These are phyloP conservation scores for Chlorella variabilis DNA, from an alignment of 163 green algal species.

Conservation along the genomic window DNA sequence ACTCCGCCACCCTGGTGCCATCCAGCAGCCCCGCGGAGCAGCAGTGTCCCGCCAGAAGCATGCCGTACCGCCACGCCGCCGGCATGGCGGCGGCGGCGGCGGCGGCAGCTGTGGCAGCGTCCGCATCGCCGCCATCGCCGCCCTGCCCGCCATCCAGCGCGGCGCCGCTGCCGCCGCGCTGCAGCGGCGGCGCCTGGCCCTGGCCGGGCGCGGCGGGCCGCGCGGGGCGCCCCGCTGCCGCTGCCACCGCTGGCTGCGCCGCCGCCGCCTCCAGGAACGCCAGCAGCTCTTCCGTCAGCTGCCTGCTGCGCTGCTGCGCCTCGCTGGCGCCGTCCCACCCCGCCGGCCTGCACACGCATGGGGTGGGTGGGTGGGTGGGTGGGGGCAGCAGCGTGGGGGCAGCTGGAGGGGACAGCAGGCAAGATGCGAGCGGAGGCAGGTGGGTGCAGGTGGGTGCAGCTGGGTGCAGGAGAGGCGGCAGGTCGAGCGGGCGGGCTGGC, in stretches of 20 bases:
- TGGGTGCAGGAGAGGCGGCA: background rate
- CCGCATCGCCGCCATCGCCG: background rate
- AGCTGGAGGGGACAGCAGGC: no score
- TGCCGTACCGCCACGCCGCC: background rate
- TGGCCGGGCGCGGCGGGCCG: no score
- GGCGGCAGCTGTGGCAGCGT: background rate
- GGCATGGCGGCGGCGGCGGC: background rate
- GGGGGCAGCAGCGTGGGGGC: no score
- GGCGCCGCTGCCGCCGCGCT: background rate
- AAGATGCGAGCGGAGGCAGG: no score
- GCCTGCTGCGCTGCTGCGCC: conserved; percentile 25
- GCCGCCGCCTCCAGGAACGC: conserved; percentile 11
- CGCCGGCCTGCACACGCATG: background rate
- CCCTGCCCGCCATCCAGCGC: no score
- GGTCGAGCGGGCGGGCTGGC: background rate
- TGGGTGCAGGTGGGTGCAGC: no score
- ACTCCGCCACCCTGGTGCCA: background rate
- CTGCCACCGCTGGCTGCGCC: background rate
- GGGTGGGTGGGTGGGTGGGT: background rate
- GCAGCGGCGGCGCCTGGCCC: background rate
- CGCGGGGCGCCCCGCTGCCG: background rate
- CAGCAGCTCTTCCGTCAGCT: conserved; percentile 23
- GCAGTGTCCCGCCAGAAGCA: conserved; percentile 10
- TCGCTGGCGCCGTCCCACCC: conserved; percentile 17
- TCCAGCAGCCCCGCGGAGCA: conserved; percentile 12